These are phyloP conservation scores for Fusarium odoratissimum DNA, from an alignment of 2,329 filamentous ascomycete genomes.

Conservation along the genomic window DNA sequence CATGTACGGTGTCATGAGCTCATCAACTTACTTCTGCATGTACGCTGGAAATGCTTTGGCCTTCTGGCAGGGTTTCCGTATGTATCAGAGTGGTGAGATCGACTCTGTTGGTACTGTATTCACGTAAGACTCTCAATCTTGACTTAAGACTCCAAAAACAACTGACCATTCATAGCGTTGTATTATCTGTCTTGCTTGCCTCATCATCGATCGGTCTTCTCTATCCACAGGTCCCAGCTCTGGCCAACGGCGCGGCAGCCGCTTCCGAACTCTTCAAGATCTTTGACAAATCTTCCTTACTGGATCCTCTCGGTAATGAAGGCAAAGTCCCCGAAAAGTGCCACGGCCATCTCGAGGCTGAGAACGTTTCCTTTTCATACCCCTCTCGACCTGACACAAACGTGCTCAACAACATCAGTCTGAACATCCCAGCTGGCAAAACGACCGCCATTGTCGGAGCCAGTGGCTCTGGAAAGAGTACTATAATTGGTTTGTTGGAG, in stretches of 20 bases:
- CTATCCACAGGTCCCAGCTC: slow-evolving; percentile 25
- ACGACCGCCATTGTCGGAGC: slow-evolving; percentile 78
- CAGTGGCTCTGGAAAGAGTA: slow-evolving; percentile 76
- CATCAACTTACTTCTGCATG: slow-evolving; percentile 52
- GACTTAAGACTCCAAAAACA: rapidly evolving
- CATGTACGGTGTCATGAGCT: slow-evolving; percentile 52
- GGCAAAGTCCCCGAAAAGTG: neutral
- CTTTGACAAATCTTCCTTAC: slow-evolving; percentile 22
- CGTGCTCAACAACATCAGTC: slow-evolving; percentile 65
- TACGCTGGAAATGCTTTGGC: slow-evolving; percentile 55
- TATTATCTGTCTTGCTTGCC: slow-evolving; percentile 30
- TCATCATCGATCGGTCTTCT: slow-evolving; percentile 16
- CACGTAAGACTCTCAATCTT: slow-evolving; percentile 42
- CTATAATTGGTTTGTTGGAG: slow-evolving; percentile 73
- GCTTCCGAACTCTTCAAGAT: slow-evolving; percentile 28
- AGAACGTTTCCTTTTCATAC: slow-evolving; percentile 73
- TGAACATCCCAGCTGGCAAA: slow-evolving; percentile 68
- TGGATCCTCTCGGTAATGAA: slow-evolving; percentile 18
- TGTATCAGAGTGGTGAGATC: slow-evolving; percentile 52
- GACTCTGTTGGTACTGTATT: slow-evolving; percentile 52
- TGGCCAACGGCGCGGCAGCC: slow-evolving; percentile 28
- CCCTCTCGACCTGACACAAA: slow-evolving; percentile 68
- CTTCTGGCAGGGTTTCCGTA: slow-evolving; percentile 57
- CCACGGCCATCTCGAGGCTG: slow-evolving; percentile 60
- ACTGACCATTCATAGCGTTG: neutral